These are phyloP conservation scores for Earliella scabrosa DNA, from an alignment of 1,284 basidiomycete species.

Conservation along the genomic window DNA sequence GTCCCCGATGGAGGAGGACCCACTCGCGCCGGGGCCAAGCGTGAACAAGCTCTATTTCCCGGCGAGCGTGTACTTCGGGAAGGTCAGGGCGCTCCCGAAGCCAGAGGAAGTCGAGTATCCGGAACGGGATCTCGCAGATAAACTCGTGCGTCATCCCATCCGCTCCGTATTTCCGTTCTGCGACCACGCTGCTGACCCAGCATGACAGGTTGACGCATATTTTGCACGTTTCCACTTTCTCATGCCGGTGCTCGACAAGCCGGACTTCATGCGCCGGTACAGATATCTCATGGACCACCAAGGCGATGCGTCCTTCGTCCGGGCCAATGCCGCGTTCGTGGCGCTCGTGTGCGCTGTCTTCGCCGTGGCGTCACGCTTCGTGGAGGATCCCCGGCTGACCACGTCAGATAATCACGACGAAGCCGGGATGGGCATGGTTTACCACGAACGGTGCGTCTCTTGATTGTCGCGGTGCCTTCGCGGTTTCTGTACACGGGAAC, in stretches of 20 bases:
- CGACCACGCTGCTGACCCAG: constrained; percentile 10
- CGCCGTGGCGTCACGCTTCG: constrained; percentile 78
- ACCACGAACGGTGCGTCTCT: constrained; percentile 74
- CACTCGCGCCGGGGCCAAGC: constrained; percentile 71
- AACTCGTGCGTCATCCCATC: constrained; percentile 56
- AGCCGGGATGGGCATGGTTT: constrained; percentile 85
- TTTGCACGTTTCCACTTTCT: constrained; percentile 85
- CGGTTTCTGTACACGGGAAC: constrained; percentile 7
- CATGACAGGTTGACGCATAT: constrained; percentile 77
- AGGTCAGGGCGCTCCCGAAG: constrained; percentile 79
- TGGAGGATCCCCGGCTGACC: constrained; percentile 72
- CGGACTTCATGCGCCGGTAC: constrained; percentile 77
- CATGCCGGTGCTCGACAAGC: constrained; percentile 84
- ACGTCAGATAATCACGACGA: constrained; percentile 65
- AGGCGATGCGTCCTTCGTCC: constrained; percentile 53
- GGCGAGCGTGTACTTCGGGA: constrained; percentile 86
- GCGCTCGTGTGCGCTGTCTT: constrained; percentile 83
- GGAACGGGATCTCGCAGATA: constrained; percentile 80
- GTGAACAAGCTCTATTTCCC: constrained; percentile 88
- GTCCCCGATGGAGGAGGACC: constrained; percentile 83
- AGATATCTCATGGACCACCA: constrained; percentile 73
- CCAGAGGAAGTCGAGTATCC: constrained; percentile 90
- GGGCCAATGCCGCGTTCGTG: constrained; percentile 71
- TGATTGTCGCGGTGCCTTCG: constrained; percentile 3
- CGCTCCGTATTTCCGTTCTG: background rate